phyloP scores from a whole-genome alignment of 148 eudicot species.

The Heliamphora exappendiculata region DNA sequence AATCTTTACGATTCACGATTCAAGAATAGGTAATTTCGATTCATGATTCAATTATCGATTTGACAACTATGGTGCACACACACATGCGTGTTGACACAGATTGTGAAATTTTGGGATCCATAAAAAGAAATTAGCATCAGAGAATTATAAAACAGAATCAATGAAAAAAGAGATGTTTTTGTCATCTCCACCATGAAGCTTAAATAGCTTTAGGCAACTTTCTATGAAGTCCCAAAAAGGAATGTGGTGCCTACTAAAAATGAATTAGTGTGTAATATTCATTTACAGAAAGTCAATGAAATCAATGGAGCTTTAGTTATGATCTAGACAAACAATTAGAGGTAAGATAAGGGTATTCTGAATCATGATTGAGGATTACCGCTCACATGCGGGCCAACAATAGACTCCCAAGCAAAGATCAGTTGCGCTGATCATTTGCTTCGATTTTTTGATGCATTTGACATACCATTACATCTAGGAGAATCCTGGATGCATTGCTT shows the following conservation, averaged over 20 bases:
- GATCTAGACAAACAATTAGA: neutral
- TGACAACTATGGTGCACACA: too few species aligned
- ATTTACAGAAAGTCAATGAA: neutral
- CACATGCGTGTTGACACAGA: too few species aligned
- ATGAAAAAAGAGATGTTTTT: neutral
- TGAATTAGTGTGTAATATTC: neutral
- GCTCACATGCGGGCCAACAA: neutral
- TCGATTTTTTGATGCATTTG: neutral
- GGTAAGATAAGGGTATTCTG: neutral
- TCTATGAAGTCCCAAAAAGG: neutral
- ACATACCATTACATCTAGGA: neutral
- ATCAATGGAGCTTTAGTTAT: neutral
- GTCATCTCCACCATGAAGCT: neutral
- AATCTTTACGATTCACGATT: too few species aligned
- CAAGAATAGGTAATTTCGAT: too few species aligned
- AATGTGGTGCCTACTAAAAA: neutral
- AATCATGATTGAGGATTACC: neutral
- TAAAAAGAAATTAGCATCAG: neutral
- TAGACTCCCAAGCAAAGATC: neutral
- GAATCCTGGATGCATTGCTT: neutral
- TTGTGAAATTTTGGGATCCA: too few species aligned
- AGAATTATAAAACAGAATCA: neutral
- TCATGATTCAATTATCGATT: too few species aligned
- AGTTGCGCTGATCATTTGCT: too few species aligned
- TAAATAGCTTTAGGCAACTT: neutral